These are phyloP conservation scores for Nakaseomyces delphensis DNA, from an alignment of 1,139 yeast species.

Conservation along the genomic window DNA sequence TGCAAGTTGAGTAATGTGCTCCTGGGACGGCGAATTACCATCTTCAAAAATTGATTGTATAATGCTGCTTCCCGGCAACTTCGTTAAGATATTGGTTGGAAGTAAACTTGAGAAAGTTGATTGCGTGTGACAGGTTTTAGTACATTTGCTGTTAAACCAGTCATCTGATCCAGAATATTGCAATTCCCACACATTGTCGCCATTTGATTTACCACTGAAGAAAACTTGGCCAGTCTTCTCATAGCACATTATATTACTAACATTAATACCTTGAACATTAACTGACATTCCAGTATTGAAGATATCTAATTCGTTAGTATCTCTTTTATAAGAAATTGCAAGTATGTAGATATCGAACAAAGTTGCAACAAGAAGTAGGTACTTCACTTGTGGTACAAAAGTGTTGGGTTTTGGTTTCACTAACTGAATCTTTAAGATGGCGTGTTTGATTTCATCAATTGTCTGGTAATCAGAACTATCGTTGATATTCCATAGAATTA, in stretches of 20 bases:
- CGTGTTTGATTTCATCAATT: conserved; percentile 73
- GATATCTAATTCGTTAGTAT: conserved; percentile 51
- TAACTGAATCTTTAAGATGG: conserved; percentile 66
- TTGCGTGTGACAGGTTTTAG: conserved; percentile 70
- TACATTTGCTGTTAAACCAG: conserved; percentile 80
- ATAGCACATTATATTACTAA: conserved; percentile 52
- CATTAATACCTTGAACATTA: conserved; percentile 69
- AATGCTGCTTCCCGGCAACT: conserved; percentile 39
- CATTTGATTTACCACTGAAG: conserved; percentile 71
- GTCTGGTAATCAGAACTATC: conserved; percentile 60
- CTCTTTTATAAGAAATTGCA: conserved; percentile 53
- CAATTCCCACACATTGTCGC: conserved; percentile 77
- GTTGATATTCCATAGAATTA: conserved; percentile 74
- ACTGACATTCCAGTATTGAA: conserved; percentile 80
- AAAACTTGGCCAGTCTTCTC: conserved; percentile 69
- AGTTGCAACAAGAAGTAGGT: conserved; percentile 70
- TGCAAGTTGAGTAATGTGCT: conserved; percentile 52
- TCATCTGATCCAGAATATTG: conserved; percentile 79
- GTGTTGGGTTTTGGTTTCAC: conserved; percentile 74
- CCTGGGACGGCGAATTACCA: conserved; percentile 29
- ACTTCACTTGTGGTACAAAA: conserved; percentile 68
- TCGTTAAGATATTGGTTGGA: conserved; percentile 36
- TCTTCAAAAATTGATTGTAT: conserved; percentile 34
- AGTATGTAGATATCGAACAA: conserved; percentile 68
- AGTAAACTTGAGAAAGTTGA: conserved; percentile 53